A percentile compares a stretch with the other conserved stretches of the same genome.
Conservation (phyloP, 495 filamentous ascomycete species). For the Penicillium robsamsonii region DNA sequence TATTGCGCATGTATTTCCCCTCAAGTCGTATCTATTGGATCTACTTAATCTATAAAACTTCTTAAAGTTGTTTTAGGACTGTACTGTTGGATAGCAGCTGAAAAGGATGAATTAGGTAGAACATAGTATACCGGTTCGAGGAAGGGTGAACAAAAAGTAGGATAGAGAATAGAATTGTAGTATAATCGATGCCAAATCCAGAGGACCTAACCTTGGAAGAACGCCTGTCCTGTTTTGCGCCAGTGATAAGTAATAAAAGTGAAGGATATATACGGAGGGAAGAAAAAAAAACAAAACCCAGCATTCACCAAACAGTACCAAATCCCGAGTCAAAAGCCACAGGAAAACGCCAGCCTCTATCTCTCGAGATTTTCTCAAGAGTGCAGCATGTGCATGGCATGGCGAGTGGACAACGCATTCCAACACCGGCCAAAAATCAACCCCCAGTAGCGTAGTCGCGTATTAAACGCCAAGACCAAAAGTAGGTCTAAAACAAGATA, state of each 20-base stretch:
- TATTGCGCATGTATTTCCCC: too few relatives aligned
- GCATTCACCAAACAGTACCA: neutral
- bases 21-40: too few relatives aligned
- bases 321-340: neutral
- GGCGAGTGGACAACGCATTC: neutral
- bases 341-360: neutral
- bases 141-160: neutral
- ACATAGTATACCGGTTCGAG: neutral
- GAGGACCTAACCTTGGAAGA: neutral
- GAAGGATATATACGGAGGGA: constrained; percentile 17
- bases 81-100: neutral
- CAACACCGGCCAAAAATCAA: neutral
- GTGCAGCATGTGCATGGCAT: neutral
- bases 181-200: constrained; percentile 1
- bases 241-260: constrained; percentile 12
- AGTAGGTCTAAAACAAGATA: constrained; percentile 43
- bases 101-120: neutral
- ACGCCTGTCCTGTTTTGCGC: constrained; percentile 21
- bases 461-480: too few relatives aligned
- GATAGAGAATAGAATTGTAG: neutral
- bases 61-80: neutral
- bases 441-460: neutral
- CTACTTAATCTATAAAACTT: neutral
- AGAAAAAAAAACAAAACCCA: neutral
- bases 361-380: neutral